Evolutionary conservation across 1,284 basidiomycete species (phyloP).

Genomic region (Irpex rosettiformis): DNA sequence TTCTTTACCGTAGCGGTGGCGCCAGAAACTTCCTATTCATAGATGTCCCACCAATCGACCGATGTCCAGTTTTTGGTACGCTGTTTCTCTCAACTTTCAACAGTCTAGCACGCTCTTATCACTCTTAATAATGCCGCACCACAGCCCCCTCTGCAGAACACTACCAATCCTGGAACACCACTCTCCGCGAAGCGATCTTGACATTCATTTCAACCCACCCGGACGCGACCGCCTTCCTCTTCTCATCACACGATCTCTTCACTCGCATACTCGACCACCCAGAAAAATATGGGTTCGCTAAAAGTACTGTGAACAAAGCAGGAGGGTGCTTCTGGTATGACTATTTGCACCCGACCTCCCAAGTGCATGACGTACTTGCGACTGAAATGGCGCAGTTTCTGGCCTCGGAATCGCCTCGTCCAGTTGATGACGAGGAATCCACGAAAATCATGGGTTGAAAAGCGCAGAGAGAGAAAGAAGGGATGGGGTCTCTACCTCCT

Average conservation of each 20-base stretch:
- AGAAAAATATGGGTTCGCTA: constrained; percentile 36
- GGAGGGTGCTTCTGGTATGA: constrained; percentile 52
- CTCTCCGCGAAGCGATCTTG: constrained; percentile 29
- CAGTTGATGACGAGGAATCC: not conserved
- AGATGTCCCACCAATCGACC: constrained; percentile 57
- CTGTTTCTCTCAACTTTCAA: not conserved
- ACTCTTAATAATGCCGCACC: not conserved
- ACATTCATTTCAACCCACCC: constrained; percentile 37
- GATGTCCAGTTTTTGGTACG: constrained; percentile 38
- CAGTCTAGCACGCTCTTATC: not conserved
- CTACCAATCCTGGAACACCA: constrained; percentile 41
- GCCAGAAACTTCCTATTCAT: constrained; percentile 64
- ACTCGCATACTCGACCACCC: constrained; percentile 45
- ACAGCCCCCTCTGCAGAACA: constrained; percentile 3
- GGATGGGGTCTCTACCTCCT: not conserved
- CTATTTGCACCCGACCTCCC: constrained; percentile 26
- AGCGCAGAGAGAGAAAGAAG: not conserved
- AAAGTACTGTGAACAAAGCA: constrained; percentile 28
- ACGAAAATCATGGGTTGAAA: not conserved
- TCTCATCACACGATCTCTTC: constrained; percentile 47
- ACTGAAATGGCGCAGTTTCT: constrained; percentile 24
- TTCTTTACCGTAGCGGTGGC: constrained; percentile 41
- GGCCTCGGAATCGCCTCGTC: constrained; percentile 7
- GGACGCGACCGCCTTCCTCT: constrained; percentile 45
- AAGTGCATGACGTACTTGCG: constrained; percentile 28